phyloP scores from a whole-genome alignment of 176 grass and related monocot species.

The Oryza meridionalis region DNA sequence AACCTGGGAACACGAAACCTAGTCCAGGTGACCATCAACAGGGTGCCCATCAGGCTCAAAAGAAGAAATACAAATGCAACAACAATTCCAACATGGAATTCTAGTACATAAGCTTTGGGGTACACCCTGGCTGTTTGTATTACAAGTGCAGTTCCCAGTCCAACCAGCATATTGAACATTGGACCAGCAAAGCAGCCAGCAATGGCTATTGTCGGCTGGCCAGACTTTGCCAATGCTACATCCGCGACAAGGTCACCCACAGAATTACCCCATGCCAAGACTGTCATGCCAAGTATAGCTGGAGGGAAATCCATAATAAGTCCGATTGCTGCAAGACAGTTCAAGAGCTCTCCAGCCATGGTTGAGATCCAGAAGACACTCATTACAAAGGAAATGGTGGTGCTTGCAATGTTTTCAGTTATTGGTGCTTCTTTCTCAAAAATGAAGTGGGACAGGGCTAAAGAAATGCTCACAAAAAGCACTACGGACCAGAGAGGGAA shows the following conservation, averaged over 20 bases:
- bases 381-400: conserved; percentile 80
- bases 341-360: conserved; percentile 92
- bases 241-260: conserved; percentile 86
- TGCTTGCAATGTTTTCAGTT: conserved; percentile 49
- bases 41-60: conserved; percentile 82
- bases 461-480: conserved; percentile 61
- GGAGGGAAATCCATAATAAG: conserved; percentile 76
- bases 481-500: conserved; percentile 82
- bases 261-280: conserved; percentile 96
- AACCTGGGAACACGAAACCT: conserved; percentile 74
- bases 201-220: conserved; percentile 74
- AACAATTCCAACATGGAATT: conserved; percentile 82
- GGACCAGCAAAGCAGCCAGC: conserved; percentile 96
- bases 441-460: conserved; percentile 72
- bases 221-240: conserved; percentile 71
- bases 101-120: conserved; percentile 73
- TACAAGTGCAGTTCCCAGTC: conserved; percentile 75
- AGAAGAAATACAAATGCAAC: conserved; percentile 91
- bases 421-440: conserved; percentile 67
- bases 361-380: conserved; percentile 96
- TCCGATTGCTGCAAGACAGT: conserved; percentile 81
- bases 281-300: conserved; percentile 88
- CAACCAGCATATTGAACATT: conserved; percentile 97
- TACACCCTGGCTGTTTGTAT: conserved; percentile 80
- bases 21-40: conserved; percentile 81